These are phyloP conservation scores for Lactifluus echinatus DNA, from an alignment of 768 basidiomycete genomes.

Conservation along the genomic window DNA sequence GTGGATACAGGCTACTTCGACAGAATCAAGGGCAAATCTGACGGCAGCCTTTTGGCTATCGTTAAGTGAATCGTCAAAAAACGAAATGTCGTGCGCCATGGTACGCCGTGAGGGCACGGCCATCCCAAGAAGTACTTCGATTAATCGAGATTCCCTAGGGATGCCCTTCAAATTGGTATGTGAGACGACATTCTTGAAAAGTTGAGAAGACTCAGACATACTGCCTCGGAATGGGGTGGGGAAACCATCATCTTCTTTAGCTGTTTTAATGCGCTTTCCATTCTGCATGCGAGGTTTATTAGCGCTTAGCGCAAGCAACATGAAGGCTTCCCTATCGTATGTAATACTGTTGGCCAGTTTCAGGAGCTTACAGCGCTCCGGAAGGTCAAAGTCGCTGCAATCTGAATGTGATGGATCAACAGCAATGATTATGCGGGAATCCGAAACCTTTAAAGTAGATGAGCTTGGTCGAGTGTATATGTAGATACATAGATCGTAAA, in stretches of 20 bases:
- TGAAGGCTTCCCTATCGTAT: slow-evolving; percentile 57
- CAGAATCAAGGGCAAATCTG: slow-evolving; percentile 67
- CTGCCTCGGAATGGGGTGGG: slow-evolving; percentile 7
- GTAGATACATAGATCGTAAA: neutral
- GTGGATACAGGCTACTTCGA: slow-evolving; percentile 87
- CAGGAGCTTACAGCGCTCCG: slow-evolving; percentile 75
- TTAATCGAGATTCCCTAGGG: slow-evolving; percentile 36
- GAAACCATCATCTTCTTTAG: slow-evolving; percentile 41
- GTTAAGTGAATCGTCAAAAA: slow-evolving; percentile 74
- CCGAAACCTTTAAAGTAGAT: slow-evolving; percentile 51
- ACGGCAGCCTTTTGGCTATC: slow-evolving; percentile 79
- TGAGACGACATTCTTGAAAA: neutral
- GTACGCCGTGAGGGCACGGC: slow-evolving; percentile 35
- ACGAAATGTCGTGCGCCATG: slow-evolving; percentile 38
- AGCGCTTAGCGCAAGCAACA: neutral
- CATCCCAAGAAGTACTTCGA: slow-evolving; percentile 67
- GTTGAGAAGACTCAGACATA: slow-evolving; percentile 2
- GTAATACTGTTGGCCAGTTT: slow-evolving; percentile 92
- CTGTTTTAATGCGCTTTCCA: slow-evolving; percentile 74
- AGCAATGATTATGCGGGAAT: slow-evolving; percentile 74
- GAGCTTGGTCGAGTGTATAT: neutral
- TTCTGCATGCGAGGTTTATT: slow-evolving; percentile 36
- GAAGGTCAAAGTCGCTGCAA: slow-evolving; percentile 64
- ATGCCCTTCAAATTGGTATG: slow-evolving; percentile 25
- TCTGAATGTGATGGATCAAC: slow-evolving; percentile 53